Evolutionary conservation across 148 eudicot species (phyloP).

Genomic region (Vaccinium darrowii): DNA sequence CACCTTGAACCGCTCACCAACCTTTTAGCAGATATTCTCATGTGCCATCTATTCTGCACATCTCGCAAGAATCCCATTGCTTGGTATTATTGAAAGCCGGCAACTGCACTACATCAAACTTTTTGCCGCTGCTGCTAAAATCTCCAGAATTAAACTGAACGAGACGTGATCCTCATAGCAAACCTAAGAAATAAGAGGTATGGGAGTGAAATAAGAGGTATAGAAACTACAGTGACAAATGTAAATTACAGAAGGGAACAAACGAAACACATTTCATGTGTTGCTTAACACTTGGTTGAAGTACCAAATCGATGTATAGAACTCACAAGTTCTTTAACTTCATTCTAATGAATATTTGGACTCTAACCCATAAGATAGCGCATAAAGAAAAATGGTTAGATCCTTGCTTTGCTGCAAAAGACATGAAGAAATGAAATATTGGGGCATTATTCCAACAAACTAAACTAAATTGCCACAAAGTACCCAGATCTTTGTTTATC

Average conservation of each 20-base stretch:
- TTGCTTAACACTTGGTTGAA: background rate
- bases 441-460: background rate
- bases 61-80: conserved; percentile 35
- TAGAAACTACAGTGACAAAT: background rate
- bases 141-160: conserved; percentile 27
- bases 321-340: background rate
- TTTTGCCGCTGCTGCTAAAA: conserved; percentile 26
- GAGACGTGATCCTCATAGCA: conserved; percentile 16
- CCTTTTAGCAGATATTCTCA: conserved; percentile 38
- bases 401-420: background rate
- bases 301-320: background rate
- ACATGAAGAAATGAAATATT: background rate
- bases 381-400: too few species aligned
- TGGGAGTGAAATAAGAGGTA: background rate
- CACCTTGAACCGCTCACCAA: conserved; percentile 9
- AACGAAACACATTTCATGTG: too few species aligned
- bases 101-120: conserved; percentile 29
- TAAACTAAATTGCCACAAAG: too few species aligned
- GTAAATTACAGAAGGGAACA: background rate
- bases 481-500: too few species aligned
- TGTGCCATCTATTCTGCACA: conserved; percentile 52
- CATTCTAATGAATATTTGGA: too few species aligned
- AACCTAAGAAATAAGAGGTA: background rate
- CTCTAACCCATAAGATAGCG: too few species aligned
- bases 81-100: conserved; percentile 28